These are phyloP conservation scores for Xylariaceae sp. DNA, from an alignment of 2,329 filamentous ascomycete species.

Conservation along the genomic window DNA sequence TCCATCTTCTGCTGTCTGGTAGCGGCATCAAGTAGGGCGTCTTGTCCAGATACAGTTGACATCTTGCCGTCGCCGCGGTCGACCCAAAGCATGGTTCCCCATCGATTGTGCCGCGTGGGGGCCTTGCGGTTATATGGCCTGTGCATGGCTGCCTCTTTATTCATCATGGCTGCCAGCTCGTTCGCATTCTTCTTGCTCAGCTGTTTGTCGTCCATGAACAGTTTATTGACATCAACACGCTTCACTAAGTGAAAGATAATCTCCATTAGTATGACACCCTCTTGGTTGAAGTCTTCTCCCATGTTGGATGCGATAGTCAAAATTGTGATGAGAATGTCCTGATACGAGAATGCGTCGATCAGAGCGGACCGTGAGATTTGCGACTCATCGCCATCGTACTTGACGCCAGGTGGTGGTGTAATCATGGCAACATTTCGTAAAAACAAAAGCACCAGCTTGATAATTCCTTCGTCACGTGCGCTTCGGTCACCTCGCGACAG, in stretches of 20 bases:
- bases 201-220: conserved; percentile 80
- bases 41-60: conserved; percentile 83
- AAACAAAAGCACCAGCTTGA: conserved; percentile 85
- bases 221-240: conserved; percentile 74
- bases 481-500: conserved; percentile 70
- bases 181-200: conserved; percentile 64
- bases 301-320: conserved; percentile 88
- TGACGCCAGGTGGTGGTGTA: conserved; percentile 64
- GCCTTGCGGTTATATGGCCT: conserved; percentile 72
- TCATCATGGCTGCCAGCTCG: conserved; percentile 71
- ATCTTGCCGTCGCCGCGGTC: conserved; percentile 81
- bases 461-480: conserved; percentile 81
- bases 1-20: conserved; percentile 85
- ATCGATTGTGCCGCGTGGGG: conserved; percentile 85
- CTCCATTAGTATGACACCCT: conserved; percentile 87
- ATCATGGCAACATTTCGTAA: conserved; percentile 88
- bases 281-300: conserved; percentile 84
- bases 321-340: conserved; percentile 83
- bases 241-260: conserved; percentile 91
- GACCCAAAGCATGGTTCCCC: conserved; percentile 97
- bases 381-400: conserved; percentile 81
- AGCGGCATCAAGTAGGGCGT: conserved; percentile 69
- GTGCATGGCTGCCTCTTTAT: conserved; percentile 80
- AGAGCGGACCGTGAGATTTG: conserved; percentile 84
- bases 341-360: conserved; percentile 83